A percentile compares a stretch with the other conserved stretches of the same genome.
Evolutionary conservation across 2,329 filamentous ascomycete species (phyloP).

Genomic region (Rutstroemia sp.): DNA sequence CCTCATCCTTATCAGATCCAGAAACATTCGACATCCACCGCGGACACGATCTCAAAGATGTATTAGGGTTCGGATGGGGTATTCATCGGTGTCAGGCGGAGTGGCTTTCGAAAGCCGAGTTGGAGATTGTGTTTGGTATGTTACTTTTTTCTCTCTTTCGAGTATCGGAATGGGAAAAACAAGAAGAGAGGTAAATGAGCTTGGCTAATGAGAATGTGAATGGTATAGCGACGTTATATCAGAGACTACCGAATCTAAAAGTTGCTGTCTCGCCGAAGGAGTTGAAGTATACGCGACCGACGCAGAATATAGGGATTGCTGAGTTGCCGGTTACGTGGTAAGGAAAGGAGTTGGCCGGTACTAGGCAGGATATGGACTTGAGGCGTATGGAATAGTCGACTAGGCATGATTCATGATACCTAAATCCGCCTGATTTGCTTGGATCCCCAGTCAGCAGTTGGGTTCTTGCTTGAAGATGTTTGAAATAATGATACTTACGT

Average conservation of each 20-base stretch:
- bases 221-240: background rate
- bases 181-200: background rate
- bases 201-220: background rate
- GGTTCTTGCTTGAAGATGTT: too few relatives aligned
- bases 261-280: background rate
- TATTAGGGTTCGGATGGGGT: conserved; percentile 40
- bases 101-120: conserved; percentile 35
- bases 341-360: background rate
- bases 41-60: conserved; percentile 29
- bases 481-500: too few relatives aligned
- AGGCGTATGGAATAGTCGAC: too few relatives aligned
- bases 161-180: too few relatives aligned
- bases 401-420: too few relatives aligned
- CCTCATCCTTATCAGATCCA: conserved; percentile 22
- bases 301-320: conserved; percentile 1
- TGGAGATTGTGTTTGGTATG: conserved; percentile 38
- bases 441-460: too few relatives aligned
- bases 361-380: too few relatives aligned
- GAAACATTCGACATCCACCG: conserved; percentile 39
- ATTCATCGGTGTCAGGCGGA: conserved; percentile 41
- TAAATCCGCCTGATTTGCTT: too few relatives aligned
- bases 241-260: background rate
- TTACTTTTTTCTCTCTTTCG: background rate
- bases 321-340: background rate
- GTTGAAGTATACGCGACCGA: background rate